phyloP scores from a whole-genome alignment of 768 basidiomycete species.

The Hygrophorus pudorinus region DNA sequence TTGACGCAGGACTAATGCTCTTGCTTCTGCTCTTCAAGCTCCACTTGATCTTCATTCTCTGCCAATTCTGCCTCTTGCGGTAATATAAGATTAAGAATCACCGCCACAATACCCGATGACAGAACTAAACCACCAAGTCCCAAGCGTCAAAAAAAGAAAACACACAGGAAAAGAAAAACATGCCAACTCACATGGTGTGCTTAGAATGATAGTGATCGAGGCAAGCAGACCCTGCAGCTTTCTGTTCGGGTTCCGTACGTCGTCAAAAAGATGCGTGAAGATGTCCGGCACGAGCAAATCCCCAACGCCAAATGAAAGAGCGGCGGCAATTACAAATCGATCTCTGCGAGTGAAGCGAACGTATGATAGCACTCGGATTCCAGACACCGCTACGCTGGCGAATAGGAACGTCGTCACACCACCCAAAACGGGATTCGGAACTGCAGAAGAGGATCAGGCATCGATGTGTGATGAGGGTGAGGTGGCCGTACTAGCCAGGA shows the following conservation, averaged over 20 bases:
- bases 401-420: conserved; percentile 87
- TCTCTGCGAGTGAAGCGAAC: too few species aligned
- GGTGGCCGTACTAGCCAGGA: conserved; percentile 45
- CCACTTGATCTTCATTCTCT: too few species aligned
- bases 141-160: not conserved
- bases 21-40: too few species aligned
- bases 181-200: conserved; percentile 61
- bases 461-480: not conserved
- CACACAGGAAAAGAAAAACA: not conserved
- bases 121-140: conserved; percentile 32
- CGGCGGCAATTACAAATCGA: conserved; percentile 45
- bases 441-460: not conserved
- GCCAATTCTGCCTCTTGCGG: conserved; percentile 23
- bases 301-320: conserved; percentile 60
- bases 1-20: too few species aligned
- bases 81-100: conserved; percentile 47
- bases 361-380: conserved; percentile 48
- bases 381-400: conserved; percentile 61
- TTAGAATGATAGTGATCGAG: conserved; percentile 71
- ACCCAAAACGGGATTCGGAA: conserved; percentile 74
- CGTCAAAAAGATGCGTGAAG: conserved; percentile 62
- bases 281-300: conserved; percentile 57
- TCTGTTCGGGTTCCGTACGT: conserved; percentile 38
- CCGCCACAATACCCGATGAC: conserved; percentile 46
- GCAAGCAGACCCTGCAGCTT: conserved; percentile 62